Base-by-base conservation (phyloP, 441 rosid species). In the Viola pubescens region DNA sequence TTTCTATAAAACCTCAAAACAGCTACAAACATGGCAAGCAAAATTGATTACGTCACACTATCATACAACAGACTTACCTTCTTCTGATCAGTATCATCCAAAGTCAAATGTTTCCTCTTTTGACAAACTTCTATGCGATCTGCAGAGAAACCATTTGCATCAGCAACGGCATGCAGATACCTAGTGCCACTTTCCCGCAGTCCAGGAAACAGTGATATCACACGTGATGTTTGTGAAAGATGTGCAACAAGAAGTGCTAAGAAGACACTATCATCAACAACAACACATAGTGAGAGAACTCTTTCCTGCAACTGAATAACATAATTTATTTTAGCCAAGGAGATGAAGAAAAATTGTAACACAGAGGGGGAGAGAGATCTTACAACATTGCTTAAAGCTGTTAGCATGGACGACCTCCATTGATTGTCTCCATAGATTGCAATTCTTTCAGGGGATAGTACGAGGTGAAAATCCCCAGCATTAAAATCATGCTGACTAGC, bases 181-280 rank as follows among this genome's bases (percentile, higher is more conserved):
- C 71, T 71, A n/a, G 71, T 70, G 69, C 85, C 89, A 40, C 63
- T 71, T 48, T 84, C 84, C 67, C 82, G 72, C 75, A 90, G 62
- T 53, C 95, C 94, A 26, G 95, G 97, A 61, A 85, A 94, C 69
- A 88, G 44, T 41, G 89, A 74, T 70, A 85, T 59, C 56, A 90
- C 70, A 46, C 58, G 72, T 19, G 95, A 79, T 49, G 74, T 62
- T 67, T 73, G 69, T 19, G 89, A 83, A 48, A 81, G 63, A 68
- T 47, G 78, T 60, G 87, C 84, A 69, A 75, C 75, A 71, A 75
- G 71, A 63, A 88, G 76, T 19, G 96, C 73, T 62, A 79, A 61
- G 58, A 86, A 87, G 52, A 88, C 60, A 76, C 96, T 90, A 70
- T 94, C 97, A 79, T 94, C 99, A 57, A 79, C 81, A 65, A 90